Percentiles rank a stretch among this genome's conserved stretches.
Evolutionary conservation across 2,329 filamentous ascomycete species (phyloP).

Genomic region (Neopestalotiopsis clavispora): DNA sequence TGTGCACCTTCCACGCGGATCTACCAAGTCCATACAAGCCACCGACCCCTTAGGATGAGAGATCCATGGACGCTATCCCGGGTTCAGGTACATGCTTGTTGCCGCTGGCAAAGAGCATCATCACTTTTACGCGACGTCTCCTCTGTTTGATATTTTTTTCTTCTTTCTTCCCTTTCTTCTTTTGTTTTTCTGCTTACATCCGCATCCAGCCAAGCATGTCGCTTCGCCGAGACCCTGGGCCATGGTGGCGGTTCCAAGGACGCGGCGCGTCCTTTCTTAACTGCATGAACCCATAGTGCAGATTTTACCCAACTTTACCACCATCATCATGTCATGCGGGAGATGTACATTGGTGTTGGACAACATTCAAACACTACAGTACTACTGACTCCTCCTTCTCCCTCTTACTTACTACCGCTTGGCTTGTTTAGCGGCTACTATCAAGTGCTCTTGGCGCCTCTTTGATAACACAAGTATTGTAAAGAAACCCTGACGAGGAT

Average conservation of each 20-base stretch:
- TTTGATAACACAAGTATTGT: too few species aligned
- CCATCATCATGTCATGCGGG: neutral
- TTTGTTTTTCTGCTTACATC: neutral
- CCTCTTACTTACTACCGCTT: too few species aligned
- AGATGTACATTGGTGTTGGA: neutral
- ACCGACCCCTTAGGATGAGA: neutral
- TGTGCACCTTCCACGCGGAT: neutral
- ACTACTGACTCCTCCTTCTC: neutral
- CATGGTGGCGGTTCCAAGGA: neutral
- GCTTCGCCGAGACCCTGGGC: neutral
- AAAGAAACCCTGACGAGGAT: too few species aligned
- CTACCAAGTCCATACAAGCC: neutral
- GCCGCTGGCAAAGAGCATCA: neutral
- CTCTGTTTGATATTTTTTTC: neutral
- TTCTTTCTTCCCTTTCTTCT: neutral
- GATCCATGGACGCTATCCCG: neutral
- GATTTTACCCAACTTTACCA: too few species aligned
- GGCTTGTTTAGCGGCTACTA: too few species aligned
- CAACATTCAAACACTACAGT: neutral
- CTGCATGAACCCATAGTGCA: neutral
- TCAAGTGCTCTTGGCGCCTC: too few species aligned
- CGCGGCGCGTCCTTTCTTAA: neutral
- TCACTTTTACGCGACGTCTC: neutral
- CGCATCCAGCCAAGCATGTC: neutral
- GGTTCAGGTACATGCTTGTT: neutral